Evolutionary conservation across 2,329 filamentous ascomycete genomes (phyloP).

Genomic region (Rutstroemia sp.): DNA sequence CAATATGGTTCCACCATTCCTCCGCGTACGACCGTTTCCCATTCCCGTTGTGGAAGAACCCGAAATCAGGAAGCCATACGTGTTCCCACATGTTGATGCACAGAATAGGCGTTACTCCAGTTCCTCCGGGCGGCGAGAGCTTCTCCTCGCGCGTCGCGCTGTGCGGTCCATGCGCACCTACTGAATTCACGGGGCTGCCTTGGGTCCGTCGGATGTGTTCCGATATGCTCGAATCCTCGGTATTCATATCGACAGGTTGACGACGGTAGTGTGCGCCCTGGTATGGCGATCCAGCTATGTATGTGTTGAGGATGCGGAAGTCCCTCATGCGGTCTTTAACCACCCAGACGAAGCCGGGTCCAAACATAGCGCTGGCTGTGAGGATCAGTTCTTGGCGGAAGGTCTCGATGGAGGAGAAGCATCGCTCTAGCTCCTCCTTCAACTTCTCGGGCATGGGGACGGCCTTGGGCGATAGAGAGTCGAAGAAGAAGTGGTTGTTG

Average conservation of each 20-base stretch:
- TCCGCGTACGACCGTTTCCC: constrained; percentile 73
- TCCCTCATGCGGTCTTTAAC: constrained; percentile 44
- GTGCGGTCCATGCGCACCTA: constrained; percentile 27
- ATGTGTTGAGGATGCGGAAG: constrained; percentile 73
- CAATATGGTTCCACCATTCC: constrained; percentile 79
- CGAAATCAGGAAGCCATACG: constrained; percentile 79
- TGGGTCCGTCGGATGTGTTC: constrained; percentile 34
- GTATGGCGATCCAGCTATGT: constrained; percentile 85
- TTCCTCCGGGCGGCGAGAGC: constrained; percentile 54
- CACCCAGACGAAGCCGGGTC: constrained; percentile 95
- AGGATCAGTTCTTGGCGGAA: constrained; percentile 72
- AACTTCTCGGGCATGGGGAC: constrained; percentile 47
- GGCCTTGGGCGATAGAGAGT: constrained; percentile 38
- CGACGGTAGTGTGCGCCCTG: constrained; percentile 72
- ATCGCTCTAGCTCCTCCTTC: constrained; percentile 50
- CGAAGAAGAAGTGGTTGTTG: constrained; percentile 85
- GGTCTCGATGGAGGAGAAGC: constrained; percentile 78
- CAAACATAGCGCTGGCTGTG: constrained; percentile 87
- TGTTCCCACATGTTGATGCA: constrained; percentile 98
- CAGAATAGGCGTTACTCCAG: constrained; percentile 66
- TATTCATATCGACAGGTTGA: constrained; percentile 64
- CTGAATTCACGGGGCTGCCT: constrained; percentile 28
- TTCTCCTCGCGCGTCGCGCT: constrained; percentile 19
- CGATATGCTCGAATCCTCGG: constrained; percentile 33
- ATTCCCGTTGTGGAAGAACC: constrained; percentile 46